Evolutionary conservation across 345 rosid species (phyloP).

Genomic region (Populus davidiana): DNA sequence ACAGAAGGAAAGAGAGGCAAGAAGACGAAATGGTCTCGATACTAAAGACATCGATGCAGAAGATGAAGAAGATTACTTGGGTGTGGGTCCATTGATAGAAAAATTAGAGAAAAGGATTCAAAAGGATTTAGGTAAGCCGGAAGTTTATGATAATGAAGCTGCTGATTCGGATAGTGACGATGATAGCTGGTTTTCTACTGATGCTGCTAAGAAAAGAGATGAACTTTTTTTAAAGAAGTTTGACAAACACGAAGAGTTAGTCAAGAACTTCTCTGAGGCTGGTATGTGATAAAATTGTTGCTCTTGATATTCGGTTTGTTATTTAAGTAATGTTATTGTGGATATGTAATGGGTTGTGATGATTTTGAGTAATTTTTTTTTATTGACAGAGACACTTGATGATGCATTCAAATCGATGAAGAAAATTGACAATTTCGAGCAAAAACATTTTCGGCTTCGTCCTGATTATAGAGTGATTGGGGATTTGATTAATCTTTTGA

Average conservation of each 20-base stretch:
- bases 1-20: slow-evolving; percentile 65
- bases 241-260: slow-evolving; percentile 60
- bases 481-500: slow-evolving; percentile 75
- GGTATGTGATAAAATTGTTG: slow-evolving; percentile 35
- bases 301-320: background rate
- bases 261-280: slow-evolving; percentile 45
- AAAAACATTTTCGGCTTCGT: slow-evolving; percentile 67
- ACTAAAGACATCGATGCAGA: slow-evolving; percentile 74
- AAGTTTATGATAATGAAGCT: slow-evolving; percentile 45
- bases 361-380: background rate
- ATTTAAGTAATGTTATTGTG: background rate
- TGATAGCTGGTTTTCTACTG: slow-evolving; percentile 42
- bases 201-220: slow-evolving; percentile 34
- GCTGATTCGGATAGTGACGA: slow-evolving; percentile 73
- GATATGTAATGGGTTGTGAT: background rate
- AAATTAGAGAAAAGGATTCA: slow-evolving; percentile 62
- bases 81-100: slow-evolving; percentile 68
- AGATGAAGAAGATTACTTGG: slow-evolving; percentile 81
- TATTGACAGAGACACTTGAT: slow-evolving; percentile 60
- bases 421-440: slow-evolving; percentile 72
- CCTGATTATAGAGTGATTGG: slow-evolving; percentile 90
- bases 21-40: slow-evolving; percentile 63
- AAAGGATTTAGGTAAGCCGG: slow-evolving; percentile 38
- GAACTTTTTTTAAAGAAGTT: slow-evolving; percentile 52
- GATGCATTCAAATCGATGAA: slow-evolving; percentile 77